These are phyloP conservation scores for Hypoxylon lienhwacheense DNA, from an alignment of 495 filamentous ascomycete genomes.

Conservation along the genomic window DNA sequence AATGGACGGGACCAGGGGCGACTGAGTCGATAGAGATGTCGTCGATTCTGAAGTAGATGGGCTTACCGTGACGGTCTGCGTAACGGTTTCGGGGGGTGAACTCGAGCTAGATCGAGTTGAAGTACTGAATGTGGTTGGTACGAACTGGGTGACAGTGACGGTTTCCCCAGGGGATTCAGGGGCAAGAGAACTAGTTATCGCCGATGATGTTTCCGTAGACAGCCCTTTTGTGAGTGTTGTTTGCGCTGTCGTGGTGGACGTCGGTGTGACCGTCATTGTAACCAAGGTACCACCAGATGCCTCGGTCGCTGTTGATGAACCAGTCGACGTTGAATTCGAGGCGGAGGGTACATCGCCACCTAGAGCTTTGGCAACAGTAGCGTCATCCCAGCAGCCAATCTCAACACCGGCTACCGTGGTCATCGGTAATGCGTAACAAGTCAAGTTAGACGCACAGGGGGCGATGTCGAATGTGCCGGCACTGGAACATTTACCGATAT, in stretches of 20 bases:
- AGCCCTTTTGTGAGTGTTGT: conserved; percentile 18
- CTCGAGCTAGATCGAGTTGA: conserved; percentile 16
- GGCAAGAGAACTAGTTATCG: not conserved
- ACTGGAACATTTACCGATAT: conserved; percentile 37
- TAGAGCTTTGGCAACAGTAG: conserved; percentile 33
- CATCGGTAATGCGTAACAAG: conserved; percentile 50
- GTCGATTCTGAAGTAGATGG: conserved; percentile 2
- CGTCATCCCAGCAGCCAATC: conserved; percentile 42
- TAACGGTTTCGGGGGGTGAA: conserved; percentile 10
- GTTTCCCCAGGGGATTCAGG: conserved; percentile 13
- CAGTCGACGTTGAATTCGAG: conserved; percentile 6
- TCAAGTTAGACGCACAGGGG: conserved; percentile 32
- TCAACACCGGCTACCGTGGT: conserved; percentile 40
- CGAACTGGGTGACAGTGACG: conserved; percentile 22
- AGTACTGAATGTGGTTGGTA: conserved; percentile 26
- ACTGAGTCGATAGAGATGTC: not conserved
- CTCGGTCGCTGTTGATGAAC: not conserved
- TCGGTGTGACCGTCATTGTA: conserved; percentile 23
- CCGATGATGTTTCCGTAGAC: conserved; percentile 4
- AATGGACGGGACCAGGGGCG: not conserved
- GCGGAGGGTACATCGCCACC: conserved; percentile 20
- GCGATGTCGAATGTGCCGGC: conserved; percentile 38
- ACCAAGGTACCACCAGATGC: conserved; percentile 1
- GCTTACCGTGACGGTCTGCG: conserved; percentile 24
- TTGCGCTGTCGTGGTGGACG: conserved; percentile 21